Evolutionary conservation across 805 yeast genomes (phyloP).

Genomic region (Yamadazyma endophytica): DNA sequence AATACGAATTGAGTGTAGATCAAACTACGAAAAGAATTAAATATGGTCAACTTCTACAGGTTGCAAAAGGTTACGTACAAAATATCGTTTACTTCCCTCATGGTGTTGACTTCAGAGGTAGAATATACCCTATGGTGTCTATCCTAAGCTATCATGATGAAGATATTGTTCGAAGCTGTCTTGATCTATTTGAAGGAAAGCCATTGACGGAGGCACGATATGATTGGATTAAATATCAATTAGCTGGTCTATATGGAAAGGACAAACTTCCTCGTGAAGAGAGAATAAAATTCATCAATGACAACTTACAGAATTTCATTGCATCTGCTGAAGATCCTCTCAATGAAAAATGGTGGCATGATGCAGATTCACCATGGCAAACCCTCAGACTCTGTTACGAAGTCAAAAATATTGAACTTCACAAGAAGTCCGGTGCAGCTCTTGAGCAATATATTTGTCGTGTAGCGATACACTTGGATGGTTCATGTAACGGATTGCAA

Average conservation of each 20-base stretch:
- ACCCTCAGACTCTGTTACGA: conserved; percentile 32
- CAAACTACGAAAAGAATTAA: conserved; percentile 13
- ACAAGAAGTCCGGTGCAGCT: conserved; percentile 8
- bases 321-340: conserved; percentile 27
- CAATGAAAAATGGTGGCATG: conserved; percentile 30
- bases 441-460: conserved; percentile 21
- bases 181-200: conserved; percentile 35
- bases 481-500: conserved; percentile 44
- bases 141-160: conserved; percentile 30
- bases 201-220: conserved; percentile 33
- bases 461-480: conserved; percentile 40
- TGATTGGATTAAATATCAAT: conserved; percentile 36
- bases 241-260: conserved; percentile 30
- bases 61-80: conserved; percentile 22
- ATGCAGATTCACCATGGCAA: conserved; percentile 39
- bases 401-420: conserved; percentile 12
- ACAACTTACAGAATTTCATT: conserved; percentile 16
- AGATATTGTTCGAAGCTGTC: conserved; percentile 28
- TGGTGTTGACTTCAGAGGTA: conserved; percentile 36
- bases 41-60: conserved; percentile 14
- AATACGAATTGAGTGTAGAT: conserved; percentile 1
- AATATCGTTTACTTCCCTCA: conserved; percentile 35
- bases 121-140: conserved; percentile 38
- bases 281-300: conserved; percentile 22
- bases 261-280: conserved; percentile 23